Evolutionary conservation across 257 asterid genomes (phyloP), one percentile per base, ranked within the genome.

Genomic region (Capsicum rhomboideum): DNA sequence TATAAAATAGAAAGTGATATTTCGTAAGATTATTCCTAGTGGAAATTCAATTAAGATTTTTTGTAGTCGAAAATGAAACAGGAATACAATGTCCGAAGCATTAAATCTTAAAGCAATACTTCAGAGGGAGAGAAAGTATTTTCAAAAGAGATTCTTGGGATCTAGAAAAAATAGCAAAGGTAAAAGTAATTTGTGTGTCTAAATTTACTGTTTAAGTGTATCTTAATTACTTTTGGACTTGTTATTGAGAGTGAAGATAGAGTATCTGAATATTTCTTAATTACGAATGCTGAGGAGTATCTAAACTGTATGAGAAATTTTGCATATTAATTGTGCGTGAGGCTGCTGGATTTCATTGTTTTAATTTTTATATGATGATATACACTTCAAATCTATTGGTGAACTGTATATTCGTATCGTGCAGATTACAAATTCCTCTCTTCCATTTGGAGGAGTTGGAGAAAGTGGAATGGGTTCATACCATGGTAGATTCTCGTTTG

Each of bases 391-490:
- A 77, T 50, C 18, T 77, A 50, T 50, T 28, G 58, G 46, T 75
- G 21, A 79, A 58, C 53, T 79, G 49, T 37, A 56, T 61, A 80
- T 55, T 80, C 21, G 31, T 37, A 81, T 84, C 66, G 72, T 88
- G 93, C 92, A 96, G 98, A 86, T 92, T 86, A 86, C 92, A 4
- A 91, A 86, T 85, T 79, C 84, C 34, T 52, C 89, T 10, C 83
- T 96, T 87, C 99, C 98, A 37, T 96, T 96, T 63, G 99, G 99
- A 55, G 99, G 99, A 1, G 96, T 96, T 21, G 99, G 98, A 28
- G 98, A 89, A 87, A 96, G 99, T 84, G 99, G 99, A 84, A 96
- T 90, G 93, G 99, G 99, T 50, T 85, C 98, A 42, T 96, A 93
- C 91, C 98, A 96, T 42, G 99, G 99, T 8, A 93, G 90, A 85